Evolutionary conservation across 2,329 filamentous ascomycete species (phyloP).

Genomic region (Fonsecaea erecta): DNA sequence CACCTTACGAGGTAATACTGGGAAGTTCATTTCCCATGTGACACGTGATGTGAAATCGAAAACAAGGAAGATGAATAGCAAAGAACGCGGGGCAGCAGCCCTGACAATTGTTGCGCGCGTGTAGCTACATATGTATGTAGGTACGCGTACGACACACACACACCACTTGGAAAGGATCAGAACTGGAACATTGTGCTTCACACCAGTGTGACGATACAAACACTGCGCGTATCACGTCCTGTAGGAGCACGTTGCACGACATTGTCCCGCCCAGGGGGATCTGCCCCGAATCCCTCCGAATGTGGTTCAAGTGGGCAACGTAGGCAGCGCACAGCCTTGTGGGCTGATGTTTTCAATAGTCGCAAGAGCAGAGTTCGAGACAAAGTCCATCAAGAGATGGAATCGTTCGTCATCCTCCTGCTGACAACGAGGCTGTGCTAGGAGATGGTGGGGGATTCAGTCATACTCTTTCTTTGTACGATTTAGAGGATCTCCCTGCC

Average conservation of each 20-base stretch:
- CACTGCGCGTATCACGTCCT: not conserved
- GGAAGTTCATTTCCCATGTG: not conserved
- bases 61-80: not conserved
- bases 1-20: not conserved
- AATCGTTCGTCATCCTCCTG: not conserved
- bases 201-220: not conserved
- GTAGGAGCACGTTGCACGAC: not conserved
- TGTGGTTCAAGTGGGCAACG: not conserved
- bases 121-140: too few species aligned
- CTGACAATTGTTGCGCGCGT: not conserved
- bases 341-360: not conserved
- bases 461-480: too few species aligned
- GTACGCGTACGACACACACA: not conserved
- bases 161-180: not conserved
- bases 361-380: constrained; percentile 1
- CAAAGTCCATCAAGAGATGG: not conserved
- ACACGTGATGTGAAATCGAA: not conserved
- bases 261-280: not conserved
- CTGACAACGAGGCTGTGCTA: not conserved
- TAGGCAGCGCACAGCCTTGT: not conserved
- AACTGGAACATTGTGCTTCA: constrained; percentile 17
- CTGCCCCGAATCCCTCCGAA: not conserved
- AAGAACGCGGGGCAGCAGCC: not conserved
- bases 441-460: not conserved
- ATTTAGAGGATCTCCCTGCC: not conserved